A percentile compares a stretch with the other conserved stretches of the same genome.
Evolutionary conservation across 208 protist species (phyloP).

Genomic region (Leishmania gerbilli): DNA sequence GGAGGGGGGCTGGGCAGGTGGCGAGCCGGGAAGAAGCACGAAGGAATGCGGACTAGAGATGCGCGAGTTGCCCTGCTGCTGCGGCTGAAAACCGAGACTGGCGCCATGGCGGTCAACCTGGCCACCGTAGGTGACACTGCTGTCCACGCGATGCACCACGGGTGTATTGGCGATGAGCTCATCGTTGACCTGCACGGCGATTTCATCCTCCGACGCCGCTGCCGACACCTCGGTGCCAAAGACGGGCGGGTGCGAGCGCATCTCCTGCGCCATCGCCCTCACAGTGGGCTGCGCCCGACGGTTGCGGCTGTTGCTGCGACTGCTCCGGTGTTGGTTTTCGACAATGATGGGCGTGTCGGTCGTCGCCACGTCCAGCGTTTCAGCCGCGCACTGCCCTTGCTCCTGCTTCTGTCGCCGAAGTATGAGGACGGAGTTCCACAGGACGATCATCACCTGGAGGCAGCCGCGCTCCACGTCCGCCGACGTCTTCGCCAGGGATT

Average conservation of each 20-base stretch:
- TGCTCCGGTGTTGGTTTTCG: neutral
- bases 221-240: neutral
- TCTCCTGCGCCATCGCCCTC: neutral
- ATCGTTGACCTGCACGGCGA: neutral
- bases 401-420: constrained; percentile 18
- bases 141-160: constrained; percentile 23
- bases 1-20: neutral
- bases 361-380: neutral
- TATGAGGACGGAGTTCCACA: constrained; percentile 40
- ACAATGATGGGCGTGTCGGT: constrained; percentile 24
- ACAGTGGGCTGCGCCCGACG: neutral
- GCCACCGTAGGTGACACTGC: constrained; percentile 8
- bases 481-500: constrained; percentile 29
- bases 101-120: neutral
- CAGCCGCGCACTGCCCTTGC: neutral
- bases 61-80: neutral
- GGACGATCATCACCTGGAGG: constrained; percentile 44
- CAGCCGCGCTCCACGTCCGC: constrained; percentile 32
- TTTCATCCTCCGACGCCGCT: neutral
- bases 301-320: neutral
- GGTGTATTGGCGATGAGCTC: neutral
- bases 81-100: neutral
- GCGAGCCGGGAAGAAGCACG: neutral
- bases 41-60: neutral
- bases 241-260: neutral